Conservation (phyloP, 441 rosid genomes). For the Eugenia klotzschiana region DNA sequence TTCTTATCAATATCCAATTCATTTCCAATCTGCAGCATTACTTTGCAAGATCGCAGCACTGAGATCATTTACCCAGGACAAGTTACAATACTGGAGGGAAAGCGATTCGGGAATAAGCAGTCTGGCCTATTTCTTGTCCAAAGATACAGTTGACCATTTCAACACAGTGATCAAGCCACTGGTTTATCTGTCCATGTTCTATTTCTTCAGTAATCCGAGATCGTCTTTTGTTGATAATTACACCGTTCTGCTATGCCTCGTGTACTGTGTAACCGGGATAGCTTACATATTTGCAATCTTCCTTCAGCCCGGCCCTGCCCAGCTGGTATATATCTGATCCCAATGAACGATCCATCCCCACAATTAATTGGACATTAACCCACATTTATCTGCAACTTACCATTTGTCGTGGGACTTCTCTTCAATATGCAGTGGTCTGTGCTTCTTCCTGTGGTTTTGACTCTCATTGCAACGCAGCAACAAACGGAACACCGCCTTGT, state of each 20-base stretch:
- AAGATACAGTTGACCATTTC: conserved; percentile 88
- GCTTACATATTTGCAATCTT: conserved; percentile 68
- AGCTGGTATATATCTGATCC: conserved; percentile 43
- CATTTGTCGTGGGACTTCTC: background rate
- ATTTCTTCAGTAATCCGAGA: conserved; percentile 92
- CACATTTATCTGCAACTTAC: background rate
- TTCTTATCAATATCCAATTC: background rate
- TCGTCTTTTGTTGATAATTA: conserved; percentile 67
- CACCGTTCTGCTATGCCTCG: conserved; percentile 61
- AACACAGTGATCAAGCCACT: conserved; percentile 79
- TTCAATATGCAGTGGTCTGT: conserved; percentile 33
- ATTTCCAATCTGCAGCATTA: conserved; percentile 41
- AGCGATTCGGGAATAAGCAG: conserved; percentile 85
- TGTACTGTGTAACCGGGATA: conserved; percentile 82
- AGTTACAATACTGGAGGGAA: conserved; percentile 85
- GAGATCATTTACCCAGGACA: conserved; percentile 83
- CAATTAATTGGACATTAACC: background rate
- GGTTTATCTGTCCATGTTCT: conserved; percentile 87
- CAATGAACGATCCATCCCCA: background rate
- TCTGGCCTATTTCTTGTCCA: conserved; percentile 76
- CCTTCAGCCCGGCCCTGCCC: conserved; percentile 87
- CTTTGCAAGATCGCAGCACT: conserved; percentile 86
- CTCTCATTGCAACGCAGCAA: conserved; percentile 43
- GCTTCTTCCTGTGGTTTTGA: conserved; percentile 47
- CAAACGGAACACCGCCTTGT: conserved; percentile 17